Percentiles rank a stretch among this genome's conserved stretches.
Conservation (phyloP, 1,284 basidiomycete species). For the Leccinum pallidistipes region DNA sequence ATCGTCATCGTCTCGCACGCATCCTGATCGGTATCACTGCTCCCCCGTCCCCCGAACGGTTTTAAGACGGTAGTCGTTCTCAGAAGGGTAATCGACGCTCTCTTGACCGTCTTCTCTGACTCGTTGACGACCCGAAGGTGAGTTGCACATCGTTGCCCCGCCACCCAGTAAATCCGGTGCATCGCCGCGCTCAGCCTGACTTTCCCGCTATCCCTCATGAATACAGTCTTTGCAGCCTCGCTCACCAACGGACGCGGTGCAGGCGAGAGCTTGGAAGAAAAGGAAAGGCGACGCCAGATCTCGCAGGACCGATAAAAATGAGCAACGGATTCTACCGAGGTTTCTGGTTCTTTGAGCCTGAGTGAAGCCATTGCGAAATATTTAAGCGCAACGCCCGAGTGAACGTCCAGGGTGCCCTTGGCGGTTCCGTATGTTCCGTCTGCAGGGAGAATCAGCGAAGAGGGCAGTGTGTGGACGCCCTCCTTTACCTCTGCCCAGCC, state of each 20-base stretch:
- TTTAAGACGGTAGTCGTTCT: conserved; percentile 74
- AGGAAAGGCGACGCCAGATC: conserved; percentile 80
- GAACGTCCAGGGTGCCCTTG: conserved; percentile 67
- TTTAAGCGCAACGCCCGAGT: conserved; percentile 64
- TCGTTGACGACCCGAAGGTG: conserved; percentile 73
- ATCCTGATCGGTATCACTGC: conserved; percentile 44
- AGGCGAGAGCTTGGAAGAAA: conserved; percentile 51
- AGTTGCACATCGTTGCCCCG: conserved; percentile 82
- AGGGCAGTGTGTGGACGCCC: conserved; percentile 76
- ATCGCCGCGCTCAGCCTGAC: conserved; percentile 75
- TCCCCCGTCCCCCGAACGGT: conserved; percentile 41
- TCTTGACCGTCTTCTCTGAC: conserved; percentile 73
- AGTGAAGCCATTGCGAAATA: conserved; percentile 85
- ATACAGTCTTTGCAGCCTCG: conserved; percentile 57
- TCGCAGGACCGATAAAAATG: conserved; percentile 91
- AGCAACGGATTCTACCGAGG: conserved; percentile 72
- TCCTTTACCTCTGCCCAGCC: conserved; percentile 69
- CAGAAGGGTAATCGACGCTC: conserved; percentile 65
- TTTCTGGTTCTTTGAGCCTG: conserved; percentile 64
- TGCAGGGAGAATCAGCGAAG: conserved; percentile 74
- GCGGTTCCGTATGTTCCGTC: conserved; percentile 58
- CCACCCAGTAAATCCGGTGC: conserved; percentile 80
- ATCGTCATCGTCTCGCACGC: conserved; percentile 42
- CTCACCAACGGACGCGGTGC: conserved; percentile 63
- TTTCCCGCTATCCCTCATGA: conserved; percentile 64